Base-by-base conservation (phyloP, 768 basidiomycete genomes). In the Pleurotus cornucopiae region DNA sequence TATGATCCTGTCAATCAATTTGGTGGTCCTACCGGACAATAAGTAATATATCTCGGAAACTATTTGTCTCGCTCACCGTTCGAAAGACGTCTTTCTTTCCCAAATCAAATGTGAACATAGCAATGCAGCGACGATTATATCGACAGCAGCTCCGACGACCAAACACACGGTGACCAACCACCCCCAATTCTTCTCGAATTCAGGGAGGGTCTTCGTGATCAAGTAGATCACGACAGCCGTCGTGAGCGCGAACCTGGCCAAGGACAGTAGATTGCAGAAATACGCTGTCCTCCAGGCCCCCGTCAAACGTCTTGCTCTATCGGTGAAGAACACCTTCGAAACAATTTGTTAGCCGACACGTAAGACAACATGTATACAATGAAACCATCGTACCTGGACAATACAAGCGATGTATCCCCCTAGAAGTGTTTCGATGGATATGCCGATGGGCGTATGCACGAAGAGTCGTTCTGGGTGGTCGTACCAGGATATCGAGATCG, bases 401-500 rank as follows among this genome's bases (percentile, higher is more conserved):
- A 53, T 18, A 11, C 51, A 53, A 14, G 51, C 51, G 16, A 53
- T 53, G 23, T 53, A 53, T 2, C 51, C 51, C 39, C 51, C 51
- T 2, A 53, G 39, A 23, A 53, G 51, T 2, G 51, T 53, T n/a
- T 53, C 51, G 39, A 53, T 43, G 21, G 18, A 14, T 37, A 53
- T 53, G 2, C 51, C 51, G 13, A 53, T 21, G 9, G 51, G 51
- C 9, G 51, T 5, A 20, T 41, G 20, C 39, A 11, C 7, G 51
- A 53, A 41, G 6, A 58, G 34, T n/a, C 9, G 13, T 3, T 49
- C 20, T n/a, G 55, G 54, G 14, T 44, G 54, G 4, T 59, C 58
- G 39, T 59, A 62, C 34, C 52, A 46, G 7, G 53, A 45, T 7
- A 66, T 60, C 14, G 65, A 64, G 2, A 58, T 49, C 13, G 49